A percentile compares a stretch with the other conserved stretches of the same genome.
Conservation (phyloP, 345 rosid species). For the Excoecaria agallocha region DNA sequence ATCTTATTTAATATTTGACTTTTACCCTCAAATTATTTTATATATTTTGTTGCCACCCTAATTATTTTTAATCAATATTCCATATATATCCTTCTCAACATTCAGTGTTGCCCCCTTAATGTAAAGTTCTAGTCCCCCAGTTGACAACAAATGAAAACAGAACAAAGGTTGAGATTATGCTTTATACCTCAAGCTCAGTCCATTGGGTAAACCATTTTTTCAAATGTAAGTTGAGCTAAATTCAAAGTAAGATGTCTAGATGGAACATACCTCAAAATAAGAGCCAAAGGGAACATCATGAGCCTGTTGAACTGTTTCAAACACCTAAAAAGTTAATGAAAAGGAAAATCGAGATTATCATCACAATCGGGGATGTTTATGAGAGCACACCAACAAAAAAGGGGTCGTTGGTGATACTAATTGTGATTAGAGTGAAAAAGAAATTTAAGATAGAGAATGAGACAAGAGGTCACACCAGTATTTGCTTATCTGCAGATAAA, state of each 20-base stretch:
- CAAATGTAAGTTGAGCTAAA: neutral
- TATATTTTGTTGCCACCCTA: neutral
- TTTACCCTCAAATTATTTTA: neutral
- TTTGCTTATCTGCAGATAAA: constrained; percentile 72
- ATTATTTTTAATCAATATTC: neutral
- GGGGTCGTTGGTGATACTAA: neutral
- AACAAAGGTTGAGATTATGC: neutral
- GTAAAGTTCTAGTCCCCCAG: no score
- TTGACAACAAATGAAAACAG: neutral
- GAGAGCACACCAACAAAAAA: neutral
- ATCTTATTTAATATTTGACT: no score
- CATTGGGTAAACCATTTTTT: neutral
- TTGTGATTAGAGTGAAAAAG: neutral
- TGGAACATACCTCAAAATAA: constrained; percentile 69
- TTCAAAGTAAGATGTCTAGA: neutral
- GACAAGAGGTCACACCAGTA: constrained; percentile 44
- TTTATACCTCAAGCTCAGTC: neutral
- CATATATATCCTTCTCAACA: neutral
- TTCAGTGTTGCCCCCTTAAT: neutral
- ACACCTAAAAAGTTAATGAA: constrained; percentile 45
- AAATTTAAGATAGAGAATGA: constrained; percentile 3
- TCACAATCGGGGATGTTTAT: neutral
- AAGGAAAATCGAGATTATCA: neutral
- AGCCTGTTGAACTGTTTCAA: constrained; percentile 94
- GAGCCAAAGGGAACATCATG: constrained; percentile 98